A percentile compares a stretch with the other conserved stretches of the same genome.
These are phyloP conservation scores for Exsudoporus floridanus DNA, from an alignment of 1,284 basidiomycete genomes.

Conservation along the genomic window DNA sequence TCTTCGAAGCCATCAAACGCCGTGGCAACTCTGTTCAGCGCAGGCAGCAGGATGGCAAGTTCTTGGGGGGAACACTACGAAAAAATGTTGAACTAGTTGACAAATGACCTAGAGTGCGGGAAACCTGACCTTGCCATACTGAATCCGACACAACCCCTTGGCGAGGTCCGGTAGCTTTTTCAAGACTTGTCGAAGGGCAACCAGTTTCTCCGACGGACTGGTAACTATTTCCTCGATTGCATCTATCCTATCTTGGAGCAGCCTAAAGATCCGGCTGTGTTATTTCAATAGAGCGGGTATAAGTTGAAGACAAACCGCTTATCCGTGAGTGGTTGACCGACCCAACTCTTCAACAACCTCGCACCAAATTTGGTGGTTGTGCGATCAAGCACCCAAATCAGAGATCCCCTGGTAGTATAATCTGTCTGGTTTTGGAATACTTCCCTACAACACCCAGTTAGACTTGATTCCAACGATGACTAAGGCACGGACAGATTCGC, in stretches of 20 bases:
- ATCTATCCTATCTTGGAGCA: conserved; percentile 74
- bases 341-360: conserved; percentile 81
- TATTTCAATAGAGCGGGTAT: conserved; percentile 1
- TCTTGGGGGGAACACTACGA: conserved; percentile 83
- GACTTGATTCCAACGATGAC: neutral
- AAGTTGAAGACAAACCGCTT: conserved; percentile 48
- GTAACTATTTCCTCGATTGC: conserved; percentile 81
- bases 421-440: conserved; percentile 91
- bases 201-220: conserved; percentile 56
- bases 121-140: conserved; percentile 78
- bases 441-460: conserved; percentile 50
- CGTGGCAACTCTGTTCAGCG: conserved; percentile 71
- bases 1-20: conserved; percentile 58
- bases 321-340: conserved; percentile 83
- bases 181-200: conserved; percentile 68
- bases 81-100: neutral
- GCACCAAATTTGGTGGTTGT: conserved; percentile 89
- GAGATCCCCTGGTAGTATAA: conserved; percentile 68
- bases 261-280: conserved; percentile 41
- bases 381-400: conserved; percentile 85
- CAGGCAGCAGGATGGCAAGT: conserved; percentile 72
- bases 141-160: conserved; percentile 84
- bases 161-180: conserved; percentile 85
- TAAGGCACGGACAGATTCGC: conserved; percentile 62
- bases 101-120: neutral